phyloP scores from a whole-genome alignment of 768 basidiomycete genomes.

The Suillus tomentosus region DNA sequence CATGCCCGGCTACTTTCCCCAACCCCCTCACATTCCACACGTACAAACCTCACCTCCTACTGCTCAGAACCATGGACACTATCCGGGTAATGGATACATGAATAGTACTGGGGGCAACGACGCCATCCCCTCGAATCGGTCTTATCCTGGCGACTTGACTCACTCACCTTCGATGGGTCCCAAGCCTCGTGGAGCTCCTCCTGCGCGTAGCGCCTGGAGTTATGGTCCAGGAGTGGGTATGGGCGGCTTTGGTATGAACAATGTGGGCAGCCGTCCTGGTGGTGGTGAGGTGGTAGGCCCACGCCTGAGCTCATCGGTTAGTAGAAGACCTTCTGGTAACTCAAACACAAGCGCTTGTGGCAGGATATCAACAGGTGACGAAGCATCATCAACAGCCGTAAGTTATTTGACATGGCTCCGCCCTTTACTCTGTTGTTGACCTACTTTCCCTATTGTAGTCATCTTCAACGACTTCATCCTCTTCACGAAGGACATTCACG shows the following conservation, averaged over 20 bases:
- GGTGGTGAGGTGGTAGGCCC: constrained; percentile 61
- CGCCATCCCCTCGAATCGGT: constrained; percentile 22
- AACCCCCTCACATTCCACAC: constrained; percentile 32
- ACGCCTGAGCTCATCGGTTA: constrained; percentile 52
- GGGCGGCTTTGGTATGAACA: constrained; percentile 42
- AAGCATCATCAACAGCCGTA: constrained; percentile 75
- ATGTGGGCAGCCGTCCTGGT: constrained; percentile 25
- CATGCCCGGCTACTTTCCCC: constrained; percentile 34
- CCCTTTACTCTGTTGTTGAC: constrained; percentile 4
- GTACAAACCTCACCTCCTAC: constrained; percentile 30
- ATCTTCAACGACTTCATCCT: constrained; percentile 77
- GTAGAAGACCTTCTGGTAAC: constrained; percentile 52
- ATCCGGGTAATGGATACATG: constrained; percentile 32
- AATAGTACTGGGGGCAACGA: constrained; percentile 21
- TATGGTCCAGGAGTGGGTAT: constrained; percentile 64
- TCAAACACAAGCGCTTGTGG: constrained; percentile 54
- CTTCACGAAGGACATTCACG: constrained; percentile 75
- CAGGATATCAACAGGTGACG: constrained; percentile 68
- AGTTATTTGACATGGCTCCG: constrained; percentile 36
- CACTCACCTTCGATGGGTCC: constrained; percentile 30
- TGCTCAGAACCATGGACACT: constrained; percentile 28
- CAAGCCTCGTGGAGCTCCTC: constrained; percentile 37
- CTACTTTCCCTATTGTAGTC: constrained; percentile 46
- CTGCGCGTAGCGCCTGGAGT: constrained; percentile 62
- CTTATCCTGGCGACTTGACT: constrained; percentile 33